Base-by-base conservation (phyloP, 768 basidiomycete genomes). In the Chalciporus pseudorubinellus region DNA sequence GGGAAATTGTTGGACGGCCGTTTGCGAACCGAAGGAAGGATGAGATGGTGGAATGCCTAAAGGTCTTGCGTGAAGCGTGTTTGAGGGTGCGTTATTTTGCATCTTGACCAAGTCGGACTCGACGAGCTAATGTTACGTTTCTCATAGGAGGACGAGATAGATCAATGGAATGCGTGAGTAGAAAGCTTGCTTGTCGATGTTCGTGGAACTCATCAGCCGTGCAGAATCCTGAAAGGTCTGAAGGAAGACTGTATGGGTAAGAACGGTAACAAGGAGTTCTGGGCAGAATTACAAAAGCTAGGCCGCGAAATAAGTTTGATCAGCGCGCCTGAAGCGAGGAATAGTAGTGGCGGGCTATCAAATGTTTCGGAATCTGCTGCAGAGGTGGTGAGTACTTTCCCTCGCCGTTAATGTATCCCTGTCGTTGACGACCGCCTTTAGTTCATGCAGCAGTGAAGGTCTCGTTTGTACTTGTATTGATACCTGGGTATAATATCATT, bases 31-130 rank as follows among this genome's bases (percentile, higher is more conserved):
- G 82, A 58, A 77, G 92, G 53, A 77, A 76, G 33, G 73, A 74
- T 14, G 87, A 92, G 67, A 77, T 94, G 72, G 42, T 91, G 22
- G 81, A 86, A 36, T 93, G 90, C 65, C 72, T 95, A 77, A 69
- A 72, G 55, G 76, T 65, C 36, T 69, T 95, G 71, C 78, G 93
- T 61, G 75, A 79, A 46, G 79, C 80, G 4, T 87, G 83, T 21
- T 65, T 90, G 56, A 77, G 76, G 72, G 87, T 86, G 52, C 44
- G 79, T 63, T 22, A 24, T 4, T 39, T 41, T 10, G 46, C n/a
- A 22, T 20, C 36, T 39, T 11, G 28, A 34, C 24, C 14, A 24
- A 19, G 22, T 45, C n/a, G 34, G 12, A 28, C 16, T 21, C 19
- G 14, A 41, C 40, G 10, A 39, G 28, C 24, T 20, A 38, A 36